Evolutionary conservation across 345 rosid genomes (phyloP).

Genomic region (Arabidopsis thaliana): DNA sequence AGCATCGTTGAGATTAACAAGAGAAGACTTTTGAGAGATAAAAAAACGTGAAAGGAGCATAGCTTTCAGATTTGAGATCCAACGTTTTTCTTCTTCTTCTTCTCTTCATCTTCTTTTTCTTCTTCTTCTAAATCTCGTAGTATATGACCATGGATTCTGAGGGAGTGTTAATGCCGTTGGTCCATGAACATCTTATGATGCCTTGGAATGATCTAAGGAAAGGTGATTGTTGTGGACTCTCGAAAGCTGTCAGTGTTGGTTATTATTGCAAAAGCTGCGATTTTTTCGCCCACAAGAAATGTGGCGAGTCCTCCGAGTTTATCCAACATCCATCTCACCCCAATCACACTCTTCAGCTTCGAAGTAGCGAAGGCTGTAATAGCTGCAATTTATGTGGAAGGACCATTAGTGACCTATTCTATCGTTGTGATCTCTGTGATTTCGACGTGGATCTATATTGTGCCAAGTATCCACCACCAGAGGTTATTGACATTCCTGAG

Average conservation of each 20-base stretch:
- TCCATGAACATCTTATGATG: slow-evolving; percentile 23
- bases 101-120: no score
- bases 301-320: background rate
- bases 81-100: no score
- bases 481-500: background rate
- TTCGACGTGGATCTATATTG: background rate
- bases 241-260: background rate
- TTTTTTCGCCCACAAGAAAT: background rate
- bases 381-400: background rate
- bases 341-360: background rate
- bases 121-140: no score
- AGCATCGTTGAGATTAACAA: no score
- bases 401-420: accelerated
- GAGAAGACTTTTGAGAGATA: no score
- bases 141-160: background rate
- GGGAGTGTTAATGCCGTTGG: slow-evolving; percentile 2
- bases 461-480: slow-evolving; percentile 10
- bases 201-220: background rate
- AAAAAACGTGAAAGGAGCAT: no score
- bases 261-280: slow-evolving; percentile 5
- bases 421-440: background rate
- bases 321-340: slow-evolving; percentile 3
- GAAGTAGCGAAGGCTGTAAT: accelerated
- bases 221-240: slow-evolving; percentile 16
- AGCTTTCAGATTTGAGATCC: no score